Base-by-base conservation (phyloP, 176 grass and related monocot genomes). In the Canna indica region DNA sequence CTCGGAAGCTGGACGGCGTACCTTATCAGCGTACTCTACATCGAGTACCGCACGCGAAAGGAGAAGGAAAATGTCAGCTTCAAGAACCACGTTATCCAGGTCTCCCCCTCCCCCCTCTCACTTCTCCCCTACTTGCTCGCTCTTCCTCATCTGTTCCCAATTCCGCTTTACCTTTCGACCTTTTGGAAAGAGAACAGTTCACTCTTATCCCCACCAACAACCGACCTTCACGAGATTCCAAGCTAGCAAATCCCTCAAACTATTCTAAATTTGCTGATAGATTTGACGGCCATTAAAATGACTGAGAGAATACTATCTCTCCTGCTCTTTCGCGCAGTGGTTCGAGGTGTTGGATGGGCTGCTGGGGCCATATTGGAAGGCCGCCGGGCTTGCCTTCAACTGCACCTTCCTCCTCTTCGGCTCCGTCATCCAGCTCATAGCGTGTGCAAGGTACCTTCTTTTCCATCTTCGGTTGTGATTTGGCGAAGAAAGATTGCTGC, bases 1-100 rank as follows among this genome's bases (percentile, higher is more conserved):
- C 34, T 73, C 18, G 71, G 71, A 12, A 73, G 71, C 71, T 73
- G 71, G 71, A 73, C 71, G 25, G 71, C 71, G 53, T 73, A 73
- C 4, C 54, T 73, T 25, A 60, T 73, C 71, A 73, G 54, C 71
- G 71, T 73, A 33, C 71, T 73, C 54, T 73, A 73, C 71, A 59
- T 73, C 52, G 71, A 73, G 71, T 73, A 73, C 71, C 71, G 71
- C n/a, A 42, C 71, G 18, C 53, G 71, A 11, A 73, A 73, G 71
- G 71, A 73, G 56, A 60, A 73, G 54, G 71, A 73, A 54, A 60
- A 73, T 54, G 54, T 73, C 52, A 60, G 54, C 33, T 73, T 73
- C 71, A 73, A 73, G 71, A 73, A 73, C 59, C 71, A 73, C 54
- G 71, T 73, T 22, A 73, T 73, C 54, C 71, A 73, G 71, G 71